Base-by-base conservation (phyloP, 202 grass and related monocot genomes). In the Setaria italica region DNA sequence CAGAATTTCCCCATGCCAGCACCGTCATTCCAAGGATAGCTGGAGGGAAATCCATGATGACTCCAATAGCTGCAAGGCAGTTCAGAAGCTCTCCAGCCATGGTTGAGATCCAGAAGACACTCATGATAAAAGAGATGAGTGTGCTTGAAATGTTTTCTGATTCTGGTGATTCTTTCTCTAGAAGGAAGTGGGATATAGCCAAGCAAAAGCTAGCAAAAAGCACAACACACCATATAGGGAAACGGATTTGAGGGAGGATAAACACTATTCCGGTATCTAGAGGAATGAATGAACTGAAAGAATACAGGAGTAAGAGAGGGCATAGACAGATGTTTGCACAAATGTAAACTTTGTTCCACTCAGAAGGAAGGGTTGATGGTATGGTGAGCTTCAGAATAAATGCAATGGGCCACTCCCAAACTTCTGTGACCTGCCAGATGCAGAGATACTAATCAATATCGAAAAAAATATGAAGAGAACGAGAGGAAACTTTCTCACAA, bases 21-120 rank as follows among this genome's bases (percentile, higher is more conserved):
- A 99, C 88, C 0, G 93, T 96, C 89, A 99, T 96, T 43, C 97
- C 97, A 33, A 96, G 97, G 80, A 96, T 94, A 65, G 97, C 88
- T 57, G 93, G 91, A 42, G 94, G 83, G 14, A 96, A 78, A 82
- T 99, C 60, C 90, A 96, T 90, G 47, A 96, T 92, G 32, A 85
- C 72, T 80, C 94, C 97, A 66, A 99, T 92, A 67, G 82, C 89
- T 4, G 92, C 86, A 11, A 99, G 94, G 76, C 94, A 96, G 70
- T 89, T 99, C 80, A 99, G 75, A 74, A 99, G 93, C 85, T 99
- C 97, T 80, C 94, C 97, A 34, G 97, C 97, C 85, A 94, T 89
- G 46, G 88, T 91, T 73, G 97, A 99, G 51, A 99, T 96, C 97
- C 97, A 96, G 87, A 96, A 92, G 67, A 96, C 97, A 4, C 90